phyloP scores from a whole-genome alignment of 257 asterid genomes.

The Rauvolfia tetraphylla region DNA sequence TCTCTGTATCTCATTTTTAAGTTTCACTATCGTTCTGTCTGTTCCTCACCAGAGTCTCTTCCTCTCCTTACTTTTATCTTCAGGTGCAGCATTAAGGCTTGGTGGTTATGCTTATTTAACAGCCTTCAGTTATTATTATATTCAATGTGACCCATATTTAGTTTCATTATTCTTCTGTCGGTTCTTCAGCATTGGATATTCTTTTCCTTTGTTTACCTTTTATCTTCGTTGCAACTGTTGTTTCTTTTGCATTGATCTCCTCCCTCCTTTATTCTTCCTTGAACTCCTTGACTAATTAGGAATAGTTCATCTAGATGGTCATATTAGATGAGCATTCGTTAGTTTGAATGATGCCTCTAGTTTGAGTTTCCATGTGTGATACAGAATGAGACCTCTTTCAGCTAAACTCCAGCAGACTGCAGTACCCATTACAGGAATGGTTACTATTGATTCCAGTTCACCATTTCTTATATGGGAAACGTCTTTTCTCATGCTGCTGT shows the following conservation, averaged over 20 bases:
- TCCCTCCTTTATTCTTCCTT: background rate
- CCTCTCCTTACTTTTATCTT: too few species aligned
- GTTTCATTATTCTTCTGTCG: too few species aligned
- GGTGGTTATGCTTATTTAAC: too few species aligned
- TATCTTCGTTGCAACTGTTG: background rate
- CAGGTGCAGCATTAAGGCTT: too few species aligned
- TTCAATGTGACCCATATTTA: too few species aligned
- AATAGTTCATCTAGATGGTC: background rate
- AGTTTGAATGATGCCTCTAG: background rate
- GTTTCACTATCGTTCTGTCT: background rate
- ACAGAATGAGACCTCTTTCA: background rate
- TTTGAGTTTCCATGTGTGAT: background rate
- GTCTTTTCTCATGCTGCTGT: background rate
- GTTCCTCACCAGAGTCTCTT: background rate
- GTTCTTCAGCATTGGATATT: background rate
- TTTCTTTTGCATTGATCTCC: background rate
- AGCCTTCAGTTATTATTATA: too few species aligned
- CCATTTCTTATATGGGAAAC: background rate
- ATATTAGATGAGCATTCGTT: background rate
- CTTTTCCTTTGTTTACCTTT: background rate
- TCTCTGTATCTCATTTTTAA: background rate
- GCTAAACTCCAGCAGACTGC: background rate
- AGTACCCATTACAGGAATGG: background rate
- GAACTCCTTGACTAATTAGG: background rate
- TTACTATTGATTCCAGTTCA: background rate